A percentile compares a stretch with the other conserved stretches of the same genome.
Conservation (phyloP, 768 basidiomycete genomes). For the Russula brevipes region DNA sequence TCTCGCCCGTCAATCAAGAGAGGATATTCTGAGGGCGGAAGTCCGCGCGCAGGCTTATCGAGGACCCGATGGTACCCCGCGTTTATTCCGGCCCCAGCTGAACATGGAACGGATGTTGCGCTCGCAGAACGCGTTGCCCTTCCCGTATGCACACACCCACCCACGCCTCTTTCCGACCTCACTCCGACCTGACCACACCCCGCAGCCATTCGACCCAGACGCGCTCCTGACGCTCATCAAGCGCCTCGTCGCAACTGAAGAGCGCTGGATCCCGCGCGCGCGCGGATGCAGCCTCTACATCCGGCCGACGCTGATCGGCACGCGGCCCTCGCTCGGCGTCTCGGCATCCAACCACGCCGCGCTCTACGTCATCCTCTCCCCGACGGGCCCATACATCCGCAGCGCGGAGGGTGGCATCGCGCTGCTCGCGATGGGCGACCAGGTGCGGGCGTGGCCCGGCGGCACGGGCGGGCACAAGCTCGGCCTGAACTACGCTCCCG, state of each 20-base stretch:
- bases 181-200: background rate
- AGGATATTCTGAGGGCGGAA: background rate
- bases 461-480: slow-evolving; percentile 50
- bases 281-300: slow-evolving; percentile 82
- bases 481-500: slow-evolving; percentile 35
- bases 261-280: slow-evolving; percentile 76
- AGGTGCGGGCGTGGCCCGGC: slow-evolving; percentile 48
- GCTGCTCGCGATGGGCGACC: slow-evolving; percentile 41
- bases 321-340: slow-evolving; percentile 52
- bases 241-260: slow-evolving; percentile 62
- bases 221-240: slow-evolving; percentile 51
- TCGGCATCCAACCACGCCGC: slow-evolving; percentile 72
- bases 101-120: slow-evolving; percentile 50
- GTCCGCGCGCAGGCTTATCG: slow-evolving; percentile 51
- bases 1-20: background rate
- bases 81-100: slow-evolving; percentile 55
- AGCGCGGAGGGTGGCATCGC: slow-evolving; percentile 29
- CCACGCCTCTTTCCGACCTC: background rate
- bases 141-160: background rate
- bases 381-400: slow-evolving; percentile 49
- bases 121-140: slow-evolving; percentile 38
- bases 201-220: slow-evolving; percentile 42
- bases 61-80: slow-evolving; percentile 63
- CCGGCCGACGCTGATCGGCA: slow-evolving; percentile 67
- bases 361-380: slow-evolving; percentile 80